Percentiles rank a stretch among this genome's conserved stretches.
Conservation (phyloP, 2,329 filamentous ascomycete species). For the Gliomastix tumulicola region DNA sequence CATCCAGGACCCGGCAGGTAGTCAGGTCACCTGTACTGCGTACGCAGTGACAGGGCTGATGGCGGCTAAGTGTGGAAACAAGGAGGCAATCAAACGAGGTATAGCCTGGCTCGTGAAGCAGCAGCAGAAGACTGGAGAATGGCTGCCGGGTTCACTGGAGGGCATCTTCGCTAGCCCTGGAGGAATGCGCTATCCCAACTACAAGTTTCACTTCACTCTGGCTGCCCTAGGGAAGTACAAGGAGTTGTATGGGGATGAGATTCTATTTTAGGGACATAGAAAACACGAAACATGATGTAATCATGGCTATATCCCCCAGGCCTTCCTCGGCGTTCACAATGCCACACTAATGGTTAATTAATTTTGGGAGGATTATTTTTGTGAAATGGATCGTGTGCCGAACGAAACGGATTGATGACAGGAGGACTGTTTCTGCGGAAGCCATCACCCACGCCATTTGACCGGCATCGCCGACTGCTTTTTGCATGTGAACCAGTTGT, state of each 20-base stretch:
- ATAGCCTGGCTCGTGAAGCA: constrained; percentile 1
- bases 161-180: constrained; percentile 2
- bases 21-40: constrained; percentile 1
- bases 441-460: too few species aligned
- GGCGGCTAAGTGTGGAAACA: background rate
- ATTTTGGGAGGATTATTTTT: too few species aligned
- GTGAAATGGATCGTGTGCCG: too few species aligned
- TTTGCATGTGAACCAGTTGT: too few species aligned
- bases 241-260: background rate
- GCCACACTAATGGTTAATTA: too few species aligned
- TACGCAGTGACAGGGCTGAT: constrained; percentile 2
- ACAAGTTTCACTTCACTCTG: constrained; percentile 3
- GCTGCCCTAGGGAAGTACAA: constrained; percentile 1
- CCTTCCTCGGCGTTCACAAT: too few species aligned
- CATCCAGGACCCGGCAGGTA: background rate
- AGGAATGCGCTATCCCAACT: constrained; percentile 2
- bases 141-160: constrained; percentile 2
- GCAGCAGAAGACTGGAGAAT: constrained; percentile 3
- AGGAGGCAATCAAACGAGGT: constrained; percentile 1
- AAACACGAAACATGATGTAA: too few species aligned
- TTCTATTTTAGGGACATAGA: too few species aligned
- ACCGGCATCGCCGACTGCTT: too few species aligned
- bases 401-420: too few species aligned
- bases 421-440: too few species aligned
- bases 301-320: too few species aligned